Evolutionary conservation across 2,329 filamentous ascomycete species (phyloP).

Genomic region (Fusarium concolor): DNA sequence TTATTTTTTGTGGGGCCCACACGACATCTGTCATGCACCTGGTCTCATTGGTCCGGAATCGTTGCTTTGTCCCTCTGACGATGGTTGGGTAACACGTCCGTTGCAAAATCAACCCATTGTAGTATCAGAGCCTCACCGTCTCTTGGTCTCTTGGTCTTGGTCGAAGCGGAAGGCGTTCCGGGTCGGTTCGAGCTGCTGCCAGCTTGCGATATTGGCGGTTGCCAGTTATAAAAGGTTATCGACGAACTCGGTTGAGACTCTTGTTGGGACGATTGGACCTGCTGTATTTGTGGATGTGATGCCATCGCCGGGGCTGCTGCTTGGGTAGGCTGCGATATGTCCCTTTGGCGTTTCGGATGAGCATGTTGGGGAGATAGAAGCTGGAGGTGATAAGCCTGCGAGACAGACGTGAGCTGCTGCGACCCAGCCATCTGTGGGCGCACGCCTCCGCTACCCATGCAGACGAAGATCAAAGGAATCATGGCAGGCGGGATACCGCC

Average conservation of each 20-base stretch:
- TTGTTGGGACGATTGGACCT: constrained; percentile 63
- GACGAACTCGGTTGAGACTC: constrained; percentile 71
- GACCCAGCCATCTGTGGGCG: constrained; percentile 42
- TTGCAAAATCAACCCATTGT: neutral
- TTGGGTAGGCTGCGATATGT: neutral
- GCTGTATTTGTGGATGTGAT: constrained; percentile 65
- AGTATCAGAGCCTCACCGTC: constrained; percentile 50
- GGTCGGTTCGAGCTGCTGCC: constrained; percentile 72
- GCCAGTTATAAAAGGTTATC: constrained; percentile 94
- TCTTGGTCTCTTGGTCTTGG: constrained; percentile 57
- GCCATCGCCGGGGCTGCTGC: constrained; percentile 18
- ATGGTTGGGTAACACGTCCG: neutral
- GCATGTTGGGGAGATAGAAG: neutral
- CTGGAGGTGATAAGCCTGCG: neutral
- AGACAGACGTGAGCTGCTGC: too few species aligned
- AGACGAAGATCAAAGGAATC: constrained; percentile 79
- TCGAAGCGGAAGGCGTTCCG: constrained; percentile 80
- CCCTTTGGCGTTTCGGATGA: neutral
- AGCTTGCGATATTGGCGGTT: constrained; percentile 77
- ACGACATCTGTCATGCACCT: neutral
- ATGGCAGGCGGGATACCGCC: constrained; percentile 79
- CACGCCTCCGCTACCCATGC: constrained; percentile 71
- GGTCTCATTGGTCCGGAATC: neutral
- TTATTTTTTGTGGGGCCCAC: neutral
- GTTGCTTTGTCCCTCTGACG: neutral